Evolutionary conservation across 495 filamentous ascomycete species (phyloP), one percentile per base, ranked within the genome.

Genomic region (Clohesyomyces aquaticus): DNA sequence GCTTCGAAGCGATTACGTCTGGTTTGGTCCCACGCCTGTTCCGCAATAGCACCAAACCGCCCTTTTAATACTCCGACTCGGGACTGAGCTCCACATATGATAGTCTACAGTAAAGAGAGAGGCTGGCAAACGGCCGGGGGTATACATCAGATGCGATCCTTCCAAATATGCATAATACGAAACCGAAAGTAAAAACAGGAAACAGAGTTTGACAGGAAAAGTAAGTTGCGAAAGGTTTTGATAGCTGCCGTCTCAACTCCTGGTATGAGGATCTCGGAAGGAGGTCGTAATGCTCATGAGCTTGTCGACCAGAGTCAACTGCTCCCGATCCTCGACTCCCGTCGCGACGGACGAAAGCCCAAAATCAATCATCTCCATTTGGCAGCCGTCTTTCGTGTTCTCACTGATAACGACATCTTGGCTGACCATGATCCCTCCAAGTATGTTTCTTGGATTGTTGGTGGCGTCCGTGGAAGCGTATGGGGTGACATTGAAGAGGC

Each of bases 371-470:
- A 72, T 45, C 25, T 72, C 74, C 25, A 75, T 21, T 25, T 71
- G 61, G 26, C 29, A 28, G 14, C 18, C 45, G 14, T 38, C 26
- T 29, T 65, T 69, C 29, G 43, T 19, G 53, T 67, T 51, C 10
- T 53, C 50, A 29, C 73, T 67, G 11, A 79, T 72, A 4, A 70
- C 71, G 3, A 79, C 67, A 14, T 77, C 73, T 19, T 77, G 71
- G 1, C 71, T 76, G 19, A 79, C 71, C 77, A 79, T 72, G 66
- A 79, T 79, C 42, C 77, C 73, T n/a, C 72, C 73, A n/a, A 69
- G 74, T 11, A 68, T 56, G 46, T 56, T 46, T 12, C 64, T 56
- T 3, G 32, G 77, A 25, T 83, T 74, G 59, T 84, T 82, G 18
- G 85, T 75, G 18, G 79, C 75, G 29, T 83, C 78, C 61, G 82